Conservation (phyloP, 441 rosid species). For the Kokia cookei region DNA sequence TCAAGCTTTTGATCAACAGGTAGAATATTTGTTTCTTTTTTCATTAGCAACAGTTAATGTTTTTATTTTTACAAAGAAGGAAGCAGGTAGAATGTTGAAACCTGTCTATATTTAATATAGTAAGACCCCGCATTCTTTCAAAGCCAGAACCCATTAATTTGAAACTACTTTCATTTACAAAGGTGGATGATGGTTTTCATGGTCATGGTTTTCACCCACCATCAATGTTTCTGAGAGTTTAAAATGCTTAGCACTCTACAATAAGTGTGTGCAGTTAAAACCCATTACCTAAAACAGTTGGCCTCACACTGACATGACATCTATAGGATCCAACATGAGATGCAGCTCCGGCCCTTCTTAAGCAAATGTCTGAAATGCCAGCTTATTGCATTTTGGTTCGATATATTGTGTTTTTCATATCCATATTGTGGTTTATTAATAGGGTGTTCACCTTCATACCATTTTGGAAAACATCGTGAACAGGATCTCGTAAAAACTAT, state of each 20-base stretch:
- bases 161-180: slow-evolving; percentile 15
- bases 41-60: neutral
- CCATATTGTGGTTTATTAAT: too few relatives aligned
- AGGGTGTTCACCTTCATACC: too few relatives aligned
- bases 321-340: neutral
- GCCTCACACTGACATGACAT: neutral
- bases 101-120: neutral
- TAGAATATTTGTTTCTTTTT: neutral
- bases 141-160: slow-evolving; percentile 4
- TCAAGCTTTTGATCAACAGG: neutral
- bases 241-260: neutral
- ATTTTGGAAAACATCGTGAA: too few relatives aligned
- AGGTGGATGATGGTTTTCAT: slow-evolving; percentile 12
- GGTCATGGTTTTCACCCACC: neutral
- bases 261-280: slow-evolving; percentile 8
- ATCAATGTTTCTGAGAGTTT: slow-evolving; percentile 10
- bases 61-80: neutral
- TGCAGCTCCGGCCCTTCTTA: neutral
- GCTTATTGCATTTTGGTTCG: too few relatives aligned
- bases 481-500: too few relatives aligned
- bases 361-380: too few relatives aligned
- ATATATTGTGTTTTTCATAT: too few relatives aligned
- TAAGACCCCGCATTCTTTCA: neutral
- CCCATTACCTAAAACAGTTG: neutral
- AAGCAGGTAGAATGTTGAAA: neutral